These are phyloP conservation scores for Fraxinus anomala DNA, from an alignment of 257 asterid genomes.

Conservation along the genomic window DNA sequence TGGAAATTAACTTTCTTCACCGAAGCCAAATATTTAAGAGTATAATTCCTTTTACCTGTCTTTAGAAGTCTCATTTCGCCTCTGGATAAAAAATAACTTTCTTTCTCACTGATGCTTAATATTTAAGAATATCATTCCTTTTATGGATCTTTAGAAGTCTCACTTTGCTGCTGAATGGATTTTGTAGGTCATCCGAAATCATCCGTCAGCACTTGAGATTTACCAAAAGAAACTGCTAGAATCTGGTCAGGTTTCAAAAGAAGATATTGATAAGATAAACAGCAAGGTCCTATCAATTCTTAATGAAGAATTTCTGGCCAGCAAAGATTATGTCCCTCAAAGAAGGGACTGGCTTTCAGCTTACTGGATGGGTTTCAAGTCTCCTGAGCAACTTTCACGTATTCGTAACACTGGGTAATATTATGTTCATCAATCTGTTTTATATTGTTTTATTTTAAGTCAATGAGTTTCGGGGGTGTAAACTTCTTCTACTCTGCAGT, in stretches of 20 bases:
- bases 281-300: slow-evolving; percentile 76
- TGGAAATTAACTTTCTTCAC: slow-evolving; percentile 11
- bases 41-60: too few relatives aligned
- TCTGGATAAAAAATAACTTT: neutral
- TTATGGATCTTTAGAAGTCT: slow-evolving; percentile 6
- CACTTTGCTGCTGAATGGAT: slow-evolving; percentile 32
- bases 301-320: slow-evolving; percentile 90
- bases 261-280: slow-evolving; percentile 66
- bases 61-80: too few relatives aligned
- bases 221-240: slow-evolving; percentile 82
- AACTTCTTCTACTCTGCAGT: slow-evolving; percentile 40
- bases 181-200: slow-evolving; percentile 72
- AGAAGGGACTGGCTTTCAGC: slow-evolving; percentile 99
- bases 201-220: slow-evolving; percentile 83
- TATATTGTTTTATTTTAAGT: slow-evolving; percentile 9
- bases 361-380: slow-evolving; percentile 90
- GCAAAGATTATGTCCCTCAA: slow-evolving; percentile 84
- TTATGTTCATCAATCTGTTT: slow-evolving; percentile 12
- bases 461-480: slow-evolving; percentile 15
- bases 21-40: too few relatives aligned
- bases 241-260: slow-evolving; percentile 66
- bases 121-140: slow-evolving; percentile 21
- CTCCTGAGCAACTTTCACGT: slow-evolving; percentile 92
- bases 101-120: slow-evolving; percentile 9
- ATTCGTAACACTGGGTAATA: slow-evolving; percentile 83